These are phyloP conservation scores for Solanum sejunctum DNA, from an alignment of 257 asterid genomes.

Conservation along the genomic window DNA sequence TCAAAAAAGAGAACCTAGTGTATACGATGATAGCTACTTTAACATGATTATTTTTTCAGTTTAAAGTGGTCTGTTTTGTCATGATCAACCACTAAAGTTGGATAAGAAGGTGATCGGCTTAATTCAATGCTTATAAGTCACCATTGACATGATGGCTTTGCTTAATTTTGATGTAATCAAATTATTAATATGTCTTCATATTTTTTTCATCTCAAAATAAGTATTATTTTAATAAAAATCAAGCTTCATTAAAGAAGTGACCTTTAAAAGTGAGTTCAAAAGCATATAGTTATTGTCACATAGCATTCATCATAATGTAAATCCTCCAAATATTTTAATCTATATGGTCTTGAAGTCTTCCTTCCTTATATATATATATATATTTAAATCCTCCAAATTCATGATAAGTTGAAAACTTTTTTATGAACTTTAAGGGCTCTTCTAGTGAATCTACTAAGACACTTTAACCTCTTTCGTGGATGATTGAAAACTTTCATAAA, in stretches of 20 bases:
- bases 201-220: not conserved
- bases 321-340: too few species aligned
- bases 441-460: too few species aligned
- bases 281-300: not conserved
- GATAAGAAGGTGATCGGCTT: not conserved
- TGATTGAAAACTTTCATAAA: not conserved
- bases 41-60: not conserved
- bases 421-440: too few species aligned
- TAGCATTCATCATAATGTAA: not conserved
- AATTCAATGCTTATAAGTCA: not conserved
- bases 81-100: not conserved
- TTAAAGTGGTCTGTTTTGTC: not conserved
- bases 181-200: not conserved
- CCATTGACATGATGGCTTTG: not conserved
- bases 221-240: rapidly evolving
- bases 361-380: too few species aligned
- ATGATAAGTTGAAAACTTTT: too few species aligned
- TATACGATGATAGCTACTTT: not conserved
- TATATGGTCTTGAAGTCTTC: too few species aligned
- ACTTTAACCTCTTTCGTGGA: too few species aligned
- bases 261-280: not conserved
- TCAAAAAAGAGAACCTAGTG: not conserved
- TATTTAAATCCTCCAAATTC: too few species aligned
- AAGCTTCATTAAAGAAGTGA: not conserved
- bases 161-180: not conserved